These are phyloP conservation scores for Alliaria petiolata DNA, from an alignment of 345 rosid genomes.

Conservation along the genomic window DNA sequence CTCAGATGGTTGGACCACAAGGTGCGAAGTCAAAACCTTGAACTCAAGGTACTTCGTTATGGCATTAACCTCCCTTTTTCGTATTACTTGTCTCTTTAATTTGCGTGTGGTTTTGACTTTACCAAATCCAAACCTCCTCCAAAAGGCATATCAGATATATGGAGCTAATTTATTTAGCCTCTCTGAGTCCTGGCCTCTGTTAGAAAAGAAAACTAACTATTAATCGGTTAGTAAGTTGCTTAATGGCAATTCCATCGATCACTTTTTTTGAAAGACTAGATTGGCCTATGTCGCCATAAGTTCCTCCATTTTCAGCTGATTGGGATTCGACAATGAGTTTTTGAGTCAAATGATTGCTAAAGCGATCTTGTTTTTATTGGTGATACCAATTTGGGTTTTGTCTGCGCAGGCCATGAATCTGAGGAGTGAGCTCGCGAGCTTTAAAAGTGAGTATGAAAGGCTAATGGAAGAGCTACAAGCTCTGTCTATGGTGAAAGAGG, in stretches of 20 bases:
- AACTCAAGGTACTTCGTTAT: slow-evolving; percentile 48
- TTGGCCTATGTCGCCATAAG: not conserved
- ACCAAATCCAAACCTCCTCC: too few relatives aligned
- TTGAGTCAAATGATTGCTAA: not conserved
- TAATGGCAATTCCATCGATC: not conserved
- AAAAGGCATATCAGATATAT: not conserved
- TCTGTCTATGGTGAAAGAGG: slow-evolving; percentile 39
- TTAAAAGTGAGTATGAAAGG: slow-evolving; percentile 37
- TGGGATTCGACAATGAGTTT: not conserved
- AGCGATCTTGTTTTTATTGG: not conserved
- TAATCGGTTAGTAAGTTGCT: not conserved
- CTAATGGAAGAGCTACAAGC: slow-evolving; percentile 40
- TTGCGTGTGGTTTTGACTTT: slow-evolving; percentile 14
- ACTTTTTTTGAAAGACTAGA: not conserved
- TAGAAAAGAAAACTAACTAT: not conserved
- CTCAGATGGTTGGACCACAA: slow-evolving; percentile 68
- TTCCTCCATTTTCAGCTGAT: not conserved
- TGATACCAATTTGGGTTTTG: not conserved
- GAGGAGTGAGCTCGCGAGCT: slow-evolving; percentile 43
- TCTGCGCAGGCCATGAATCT: slow-evolving; percentile 51
- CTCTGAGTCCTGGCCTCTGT: not conserved
- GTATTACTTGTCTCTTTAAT: not conserved
- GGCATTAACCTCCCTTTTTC: not conserved
- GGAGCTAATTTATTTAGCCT: slow-evolving; percentile 4
- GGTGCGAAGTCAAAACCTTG: slow-evolving; percentile 52